Evolutionary conservation across 345 rosid species (phyloP), one percentile per base, ranked within the genome.

Genomic region (Ceriops decandra): DNA sequence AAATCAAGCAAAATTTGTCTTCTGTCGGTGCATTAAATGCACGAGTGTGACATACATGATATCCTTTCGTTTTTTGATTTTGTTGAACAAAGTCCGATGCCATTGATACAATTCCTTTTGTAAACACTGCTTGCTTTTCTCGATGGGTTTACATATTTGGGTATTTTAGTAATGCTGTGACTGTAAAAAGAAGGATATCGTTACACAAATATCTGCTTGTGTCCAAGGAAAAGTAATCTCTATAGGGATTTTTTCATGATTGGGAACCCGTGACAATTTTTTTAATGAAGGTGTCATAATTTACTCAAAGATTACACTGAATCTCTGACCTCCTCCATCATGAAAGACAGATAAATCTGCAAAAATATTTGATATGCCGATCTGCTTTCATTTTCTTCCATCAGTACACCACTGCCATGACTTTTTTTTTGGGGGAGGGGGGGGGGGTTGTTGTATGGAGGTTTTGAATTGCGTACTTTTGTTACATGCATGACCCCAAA

Each of bases 281-380:
- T 66, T 61, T 64, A 54, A 61, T 68, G 58, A 69, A 68, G 77
- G 73, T 73, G 80, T 64, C 62, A 71, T 74, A 53, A 84, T 76
- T 65, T 74, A 71, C 35, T 56, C 72, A 67, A 79, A 82, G 76
- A 58, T 57, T 67, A 58, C 57, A 72, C 77, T 72, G 81, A 73
- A 76, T 52, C 73, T 74, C 82, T 85, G 87, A 75, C 70, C 63
- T 52, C 63, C 47, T 79, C 74, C 75, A 79, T 81, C 77, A 80
- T 76, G 57, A 84, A 63, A 52, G 68, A 65, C 71, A 64, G 73
- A 72, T 64, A 73, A 75, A 79, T 82, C 75, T 82, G 80, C 75
- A 75, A 60, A 28, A 72, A 72, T 22, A 78, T 80, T 72, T 73
- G 79, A 68, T 79, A 54, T 8, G 67, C 71, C 62, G 70, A 64